phyloP scores from a whole-genome alignment of 164 flowering plant species.

The Brasenia schreberi region DNA sequence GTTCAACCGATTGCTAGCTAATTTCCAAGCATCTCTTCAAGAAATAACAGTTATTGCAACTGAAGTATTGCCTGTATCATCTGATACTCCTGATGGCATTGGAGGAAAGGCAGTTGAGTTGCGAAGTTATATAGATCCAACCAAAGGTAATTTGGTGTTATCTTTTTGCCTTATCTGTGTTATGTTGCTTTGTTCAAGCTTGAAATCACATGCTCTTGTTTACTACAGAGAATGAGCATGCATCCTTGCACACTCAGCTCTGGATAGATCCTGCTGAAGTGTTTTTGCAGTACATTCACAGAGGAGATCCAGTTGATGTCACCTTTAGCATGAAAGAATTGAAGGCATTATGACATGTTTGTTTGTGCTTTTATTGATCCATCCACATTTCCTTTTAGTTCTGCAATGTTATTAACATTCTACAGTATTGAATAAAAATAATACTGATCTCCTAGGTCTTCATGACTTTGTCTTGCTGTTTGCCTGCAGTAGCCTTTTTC shows the following conservation, averaged over 20 bases:
- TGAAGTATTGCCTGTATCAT: slow-evolving; percentile 45
- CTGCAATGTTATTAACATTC: too few relatives aligned
- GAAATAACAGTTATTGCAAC: slow-evolving; percentile 95
- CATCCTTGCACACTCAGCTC: slow-evolving; percentile 80
- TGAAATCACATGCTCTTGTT: slow-evolving; percentile 3
- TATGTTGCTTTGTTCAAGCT: neutral
- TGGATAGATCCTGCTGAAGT: slow-evolving; percentile 98
- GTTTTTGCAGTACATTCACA: slow-evolving; percentile 77
- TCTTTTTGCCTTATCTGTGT: neutral
- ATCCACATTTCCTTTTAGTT: too few relatives aligned
- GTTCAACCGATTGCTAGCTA: slow-evolving; percentile 69
- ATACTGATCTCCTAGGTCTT: too few relatives aligned
- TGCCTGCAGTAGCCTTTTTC: too few relatives aligned
- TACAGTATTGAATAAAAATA: too few relatives aligned
- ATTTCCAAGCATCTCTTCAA: slow-evolving; percentile 90
- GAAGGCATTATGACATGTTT: slow-evolving; percentile 34
- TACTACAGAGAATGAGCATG: slow-evolving; percentile 55
- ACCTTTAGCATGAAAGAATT: slow-evolving; percentile 88
- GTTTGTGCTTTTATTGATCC: too few relatives aligned
- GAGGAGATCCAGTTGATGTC: slow-evolving; percentile 83
- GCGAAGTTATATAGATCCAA: slow-evolving; percentile 85
- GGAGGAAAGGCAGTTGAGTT: slow-evolving; percentile 98
- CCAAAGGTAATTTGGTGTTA: slow-evolving; percentile 46
- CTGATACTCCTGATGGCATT: slow-evolving; percentile 55
- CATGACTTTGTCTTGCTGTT: too few relatives aligned